Conservation (phyloP, 2,329 filamentous ascomycete species). For the Coleophoma crateriformis region DNA sequence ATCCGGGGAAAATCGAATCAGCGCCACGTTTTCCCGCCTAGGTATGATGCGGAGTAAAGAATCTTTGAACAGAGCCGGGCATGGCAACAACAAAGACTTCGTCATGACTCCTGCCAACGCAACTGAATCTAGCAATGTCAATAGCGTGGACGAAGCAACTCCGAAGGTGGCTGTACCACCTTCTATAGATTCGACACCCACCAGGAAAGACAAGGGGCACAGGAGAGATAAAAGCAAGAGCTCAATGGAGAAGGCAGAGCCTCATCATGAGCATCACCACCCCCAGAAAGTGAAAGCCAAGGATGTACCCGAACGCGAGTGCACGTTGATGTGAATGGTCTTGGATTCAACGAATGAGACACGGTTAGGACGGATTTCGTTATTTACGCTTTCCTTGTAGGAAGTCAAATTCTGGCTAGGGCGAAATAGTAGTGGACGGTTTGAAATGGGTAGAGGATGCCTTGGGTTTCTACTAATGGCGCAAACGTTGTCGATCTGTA, state of each 20-base stretch:
- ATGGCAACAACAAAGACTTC: constrained; percentile 5
- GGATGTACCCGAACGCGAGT: constrained; percentile 39
- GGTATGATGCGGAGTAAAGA: constrained; percentile 23
- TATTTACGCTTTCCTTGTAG: no score
- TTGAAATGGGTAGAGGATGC: no score
- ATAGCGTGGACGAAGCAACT: constrained; percentile 6
- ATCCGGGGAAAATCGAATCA: constrained; percentile 51
- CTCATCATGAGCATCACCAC: constrained; percentile 18
- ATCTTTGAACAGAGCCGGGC: constrained; percentile 16
- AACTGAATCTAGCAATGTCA: constrained; percentile 6
- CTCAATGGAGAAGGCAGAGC: constrained; percentile 12
- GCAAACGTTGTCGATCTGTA: no score
- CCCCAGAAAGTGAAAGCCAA: constrained; percentile 22
- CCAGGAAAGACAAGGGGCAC: constrained; percentile 14
- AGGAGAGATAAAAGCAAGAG: constrained; percentile 21
- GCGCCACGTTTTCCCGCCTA: constrained; percentile 46
- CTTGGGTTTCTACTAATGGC: no score
- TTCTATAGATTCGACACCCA: constrained; percentile 4
- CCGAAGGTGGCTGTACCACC: neutral
- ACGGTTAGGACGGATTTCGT: no score
- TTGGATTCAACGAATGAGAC: no score
- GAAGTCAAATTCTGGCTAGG: no score
- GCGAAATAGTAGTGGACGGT: no score
- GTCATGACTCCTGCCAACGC: neutral
- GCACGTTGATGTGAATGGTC: constrained; percentile 36